phyloP scores from a whole-genome alignment of 257 asterid genomes.

The Nicotiana sylvestris region DNA sequence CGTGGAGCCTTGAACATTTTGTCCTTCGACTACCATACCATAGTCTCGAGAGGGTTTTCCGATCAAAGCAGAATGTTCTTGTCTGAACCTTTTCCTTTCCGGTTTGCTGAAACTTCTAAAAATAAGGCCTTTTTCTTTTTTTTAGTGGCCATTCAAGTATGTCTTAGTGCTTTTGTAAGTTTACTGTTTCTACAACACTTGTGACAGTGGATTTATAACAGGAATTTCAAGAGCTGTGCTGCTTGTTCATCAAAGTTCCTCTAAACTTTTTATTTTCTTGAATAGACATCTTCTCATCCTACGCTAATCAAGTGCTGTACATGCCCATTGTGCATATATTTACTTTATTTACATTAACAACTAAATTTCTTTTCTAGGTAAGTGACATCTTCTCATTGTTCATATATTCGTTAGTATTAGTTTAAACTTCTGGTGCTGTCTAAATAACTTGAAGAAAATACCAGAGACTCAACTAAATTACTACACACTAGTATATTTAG shows the following conservation, averaged over 20 bases:
- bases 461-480: not conserved
- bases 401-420: too few species aligned
- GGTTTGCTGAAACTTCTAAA: not conserved
- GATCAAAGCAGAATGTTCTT: not conserved
- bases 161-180: not conserved
- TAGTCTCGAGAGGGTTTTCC: not conserved
- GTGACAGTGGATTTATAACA: not conserved
- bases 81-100: not conserved
- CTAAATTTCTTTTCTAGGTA: not conserved
- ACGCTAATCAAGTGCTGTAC: too few species aligned
- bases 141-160: not conserved
- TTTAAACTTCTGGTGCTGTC: not conserved
- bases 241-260: not conserved
- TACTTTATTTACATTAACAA: not conserved
- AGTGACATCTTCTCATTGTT: not conserved
- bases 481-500: not conserved
- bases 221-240: not conserved
- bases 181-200: not conserved
- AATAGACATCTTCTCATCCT: too few species aligned
- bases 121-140: not conserved
- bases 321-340: too few species aligned
- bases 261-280: too few species aligned
- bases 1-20: constrained; percentile 50
- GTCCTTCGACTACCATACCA: not conserved
- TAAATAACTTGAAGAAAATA: not conserved